These are phyloP conservation scores for Phaeosphaeria sp. DNA, from an alignment of 2,329 filamentous ascomycete genomes.

Conservation along the genomic window DNA sequence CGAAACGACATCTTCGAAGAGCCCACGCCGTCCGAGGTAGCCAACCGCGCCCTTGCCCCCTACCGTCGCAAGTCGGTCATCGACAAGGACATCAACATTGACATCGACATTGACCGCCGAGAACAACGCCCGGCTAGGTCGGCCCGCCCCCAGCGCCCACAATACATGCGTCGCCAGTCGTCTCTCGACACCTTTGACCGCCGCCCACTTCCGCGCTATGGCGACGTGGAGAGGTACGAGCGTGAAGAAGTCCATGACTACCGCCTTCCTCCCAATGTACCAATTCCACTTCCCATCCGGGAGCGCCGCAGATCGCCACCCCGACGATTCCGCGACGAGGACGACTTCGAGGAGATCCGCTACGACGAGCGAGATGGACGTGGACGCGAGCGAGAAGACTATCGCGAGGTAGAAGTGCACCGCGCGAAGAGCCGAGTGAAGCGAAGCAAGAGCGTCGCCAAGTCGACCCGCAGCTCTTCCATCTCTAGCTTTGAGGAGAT, in stretches of 20 bases:
- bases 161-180: slow-evolving; percentile 79
- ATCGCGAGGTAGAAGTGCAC: slow-evolving; percentile 57
- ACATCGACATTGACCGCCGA: slow-evolving; percentile 36
- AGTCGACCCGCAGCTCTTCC: slow-evolving; percentile 47
- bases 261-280: slow-evolving; percentile 71
- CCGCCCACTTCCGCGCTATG: slow-evolving; percentile 65
- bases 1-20: slow-evolving; percentile 57
- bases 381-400: slow-evolving; percentile 50
- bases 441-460: slow-evolving; percentile 39
- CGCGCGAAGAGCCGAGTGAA: slow-evolving; percentile 51
- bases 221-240: slow-evolving; percentile 59
- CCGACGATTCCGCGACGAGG: slow-evolving; percentile 70
- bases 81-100: slow-evolving; percentile 63
- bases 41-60: slow-evolving; percentile 62
- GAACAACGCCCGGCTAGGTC: slow-evolving; percentile 47
- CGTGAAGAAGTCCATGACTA: slow-evolving; percentile 57
- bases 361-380: slow-evolving; percentile 38
- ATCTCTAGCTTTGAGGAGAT: slow-evolving; percentile 51
- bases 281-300: slow-evolving; percentile 68
- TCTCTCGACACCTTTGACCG: slow-evolving; percentile 91
- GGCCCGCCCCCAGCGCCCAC: slow-evolving; percentile 64
- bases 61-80: slow-evolving; percentile 66
- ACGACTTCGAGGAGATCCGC: slow-evolving; percentile 67
- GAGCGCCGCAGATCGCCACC: slow-evolving; percentile 57
- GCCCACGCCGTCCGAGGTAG: slow-evolving; percentile 53